Base-by-base conservation (phyloP, 2,329 filamentous ascomycete species). In the Didymella segeticola region DNA sequence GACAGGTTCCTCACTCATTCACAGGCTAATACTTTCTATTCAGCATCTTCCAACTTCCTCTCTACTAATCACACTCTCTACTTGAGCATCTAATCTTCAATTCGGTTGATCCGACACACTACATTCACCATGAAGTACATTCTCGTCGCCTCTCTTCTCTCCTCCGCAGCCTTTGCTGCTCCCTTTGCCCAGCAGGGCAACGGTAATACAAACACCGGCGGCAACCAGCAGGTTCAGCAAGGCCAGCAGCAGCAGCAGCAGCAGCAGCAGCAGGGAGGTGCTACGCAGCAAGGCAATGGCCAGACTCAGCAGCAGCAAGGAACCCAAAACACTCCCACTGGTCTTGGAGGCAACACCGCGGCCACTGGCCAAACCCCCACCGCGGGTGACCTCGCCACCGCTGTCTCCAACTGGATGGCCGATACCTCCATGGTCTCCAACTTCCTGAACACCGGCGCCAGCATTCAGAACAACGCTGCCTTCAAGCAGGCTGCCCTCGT, bases 391-490 rank as follows among this genome's bases (percentile, higher is more conserved):
- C 68, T 73, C 39, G 67, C 70, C 20, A 73, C 67, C 27, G 72
- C 72, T 25, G 70, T 74, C 47, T 58, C 69, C 34, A 74, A 74
- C 60, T 75, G 72, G 72, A 55, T 58, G 63, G 68, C 72, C 34
- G 72, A 75, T 26, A 75, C 72, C 19, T 70, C 67, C 17, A 73
- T 74, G 64, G 72, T 75, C 14, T 74, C 72, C 51, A 68, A 68
- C 63, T 75, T 75, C 64, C 58, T 72, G 38, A 71, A 74, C 63
- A 69, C 58, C 4, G 72, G 71, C 30, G 50, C 56, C 14, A 62
- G 47, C 59, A 72, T 72, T 48, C 61, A 64, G 57, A 73, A 74
- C 62, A 68, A 72, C 41, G 62, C 62, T 12, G 59, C 62, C 7
- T 75, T 75, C 66, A 74, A 72, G 61, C 66, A 70, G 43, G 71